Percentiles rank a stretch among this genome's conserved stretches.
These are phyloP conservation scores for Scleroderma bovista DNA, from an alignment of 768 basidiomycete species.

Conservation along the genomic window DNA sequence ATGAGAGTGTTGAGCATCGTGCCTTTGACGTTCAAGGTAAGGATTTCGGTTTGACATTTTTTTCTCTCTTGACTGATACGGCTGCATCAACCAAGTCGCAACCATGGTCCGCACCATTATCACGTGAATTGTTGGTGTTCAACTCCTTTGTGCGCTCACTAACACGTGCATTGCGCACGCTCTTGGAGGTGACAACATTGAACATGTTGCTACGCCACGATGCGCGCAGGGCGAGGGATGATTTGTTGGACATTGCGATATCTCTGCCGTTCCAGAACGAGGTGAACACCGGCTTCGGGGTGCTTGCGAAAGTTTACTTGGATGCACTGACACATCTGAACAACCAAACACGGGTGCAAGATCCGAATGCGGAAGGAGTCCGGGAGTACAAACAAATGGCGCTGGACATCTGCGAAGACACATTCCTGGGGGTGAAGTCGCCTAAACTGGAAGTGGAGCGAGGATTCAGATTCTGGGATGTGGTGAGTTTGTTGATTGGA, in stretches of 20 bases:
- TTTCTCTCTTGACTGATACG: conserved; percentile 10
- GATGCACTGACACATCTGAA: conserved; percentile 89
- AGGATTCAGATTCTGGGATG: conserved; percentile 98
- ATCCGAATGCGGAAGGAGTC: conserved; percentile 74
- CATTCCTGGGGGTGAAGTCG: conserved; percentile 86
- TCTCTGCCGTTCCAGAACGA: conserved; percentile 94
- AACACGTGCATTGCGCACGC: conserved; percentile 82
- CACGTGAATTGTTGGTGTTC: conserved; percentile 94
- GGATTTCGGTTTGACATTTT: conserved; percentile 16
- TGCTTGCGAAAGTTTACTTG: conserved; percentile 94
- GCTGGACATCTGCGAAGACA: conserved; percentile 88
- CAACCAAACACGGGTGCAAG: conserved; percentile 68
- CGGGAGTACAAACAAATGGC: conserved; percentile 81
- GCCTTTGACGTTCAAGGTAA: conserved; percentile 88
- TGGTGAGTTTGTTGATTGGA: conserved; percentile 52
- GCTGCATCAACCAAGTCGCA: conserved; percentile 48
- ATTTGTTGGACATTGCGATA: conserved; percentile 86
- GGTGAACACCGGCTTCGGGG: conserved; percentile 97
- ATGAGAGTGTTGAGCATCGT: conserved; percentile 97
- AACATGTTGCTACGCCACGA: conserved; percentile 92
- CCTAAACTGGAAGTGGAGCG: conserved; percentile 89
- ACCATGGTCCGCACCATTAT: conserved; percentile 94
- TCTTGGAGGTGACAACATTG: conserved; percentile 85
- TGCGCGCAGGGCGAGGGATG: conserved; percentile 81
- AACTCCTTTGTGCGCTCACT: conserved; percentile 95